Conservation (phyloP, 2,329 filamentous ascomycete species). For the Aspergillus melleus region DNA sequence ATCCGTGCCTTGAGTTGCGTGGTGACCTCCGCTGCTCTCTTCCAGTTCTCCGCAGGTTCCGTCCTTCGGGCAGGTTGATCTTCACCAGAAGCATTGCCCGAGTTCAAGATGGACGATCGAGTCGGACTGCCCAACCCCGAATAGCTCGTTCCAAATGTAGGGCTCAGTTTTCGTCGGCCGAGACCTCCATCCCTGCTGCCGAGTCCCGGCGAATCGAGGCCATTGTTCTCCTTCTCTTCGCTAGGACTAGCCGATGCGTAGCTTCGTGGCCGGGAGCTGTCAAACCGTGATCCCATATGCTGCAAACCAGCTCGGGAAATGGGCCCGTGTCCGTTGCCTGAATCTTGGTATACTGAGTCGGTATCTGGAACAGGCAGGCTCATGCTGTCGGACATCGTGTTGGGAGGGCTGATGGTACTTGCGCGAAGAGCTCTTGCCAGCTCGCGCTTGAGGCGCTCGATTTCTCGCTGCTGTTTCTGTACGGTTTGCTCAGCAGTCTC, state of each 20-base stretch:
- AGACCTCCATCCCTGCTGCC: slow-evolving; percentile 33
- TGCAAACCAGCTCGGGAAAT: slow-evolving; percentile 33
- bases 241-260: slow-evolving; percentile 57
- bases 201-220: slow-evolving; percentile 38
- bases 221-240: slow-evolving; percentile 72
- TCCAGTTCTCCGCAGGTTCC: slow-evolving; percentile 86
- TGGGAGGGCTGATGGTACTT: slow-evolving; percentile 40
- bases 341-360: slow-evolving; percentile 41
- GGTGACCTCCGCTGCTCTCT: slow-evolving; percentile 92
- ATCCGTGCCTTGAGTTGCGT: slow-evolving; percentile 96
- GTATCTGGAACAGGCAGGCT: slow-evolving; percentile 52
- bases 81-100: slow-evolving; percentile 38
- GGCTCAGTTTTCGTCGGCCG: slow-evolving; percentile 46
- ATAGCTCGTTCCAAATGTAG: slow-evolving; percentile 38
- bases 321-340: slow-evolving; percentile 29
- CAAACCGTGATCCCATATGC: slow-evolving; percentile 40
- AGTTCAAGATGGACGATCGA: slow-evolving; percentile 34
- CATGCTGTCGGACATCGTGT: slow-evolving; percentile 53
- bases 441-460: slow-evolving; percentile 91
- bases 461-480: slow-evolving; percentile 79
- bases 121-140: slow-evolving; percentile 42
- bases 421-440: slow-evolving; percentile 53
- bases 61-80: slow-evolving; percentile 33
- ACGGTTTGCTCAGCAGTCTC: slow-evolving; percentile 86
- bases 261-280: slow-evolving; percentile 42